phyloP scores from a whole-genome alignment of 2,329 filamentous ascomycete species.

The Phialophora macrospora region DNA sequence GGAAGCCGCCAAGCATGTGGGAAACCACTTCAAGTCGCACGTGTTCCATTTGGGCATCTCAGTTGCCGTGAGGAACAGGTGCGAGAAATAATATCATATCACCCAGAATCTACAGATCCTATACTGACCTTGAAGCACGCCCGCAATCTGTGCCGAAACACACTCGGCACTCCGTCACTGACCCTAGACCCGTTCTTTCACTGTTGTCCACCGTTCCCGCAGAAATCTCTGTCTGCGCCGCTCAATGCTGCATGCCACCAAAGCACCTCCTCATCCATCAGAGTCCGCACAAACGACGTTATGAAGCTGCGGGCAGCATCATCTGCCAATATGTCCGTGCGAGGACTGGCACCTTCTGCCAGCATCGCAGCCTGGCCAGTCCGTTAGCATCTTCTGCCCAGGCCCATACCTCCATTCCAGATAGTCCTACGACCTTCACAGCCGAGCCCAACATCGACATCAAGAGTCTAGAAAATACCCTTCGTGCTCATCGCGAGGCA shows the following conservation, averaged over 20 bases:
- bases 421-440: conserved; percentile 1
- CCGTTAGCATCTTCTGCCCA: neutral
- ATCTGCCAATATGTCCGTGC: neutral
- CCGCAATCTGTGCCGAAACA: neutral
- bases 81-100: no score
- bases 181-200: neutral
- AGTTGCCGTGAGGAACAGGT: neutral
- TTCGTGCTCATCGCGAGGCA: conserved; percentile 44
- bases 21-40: neutral
- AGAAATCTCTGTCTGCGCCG: neutral
- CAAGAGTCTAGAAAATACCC: conserved; percentile 43
- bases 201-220: neutral
- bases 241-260: conserved; percentile 33
- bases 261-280: conserved; percentile 12
- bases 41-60: neutral
- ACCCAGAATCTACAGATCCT: neutral
- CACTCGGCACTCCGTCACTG: neutral
- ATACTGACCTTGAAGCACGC: neutral
- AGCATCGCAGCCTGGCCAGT: conserved; percentile 9
- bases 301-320: conserved; percentile 16
- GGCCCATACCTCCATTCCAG: neutral
- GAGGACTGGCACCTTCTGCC: neutral
- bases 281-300: conserved; percentile 7
- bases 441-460: conserved; percentile 37
- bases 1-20: neutral